Base-by-base conservation (phyloP, 2,329 filamentous ascomycete genomes). In the Bipolaris oryzae region DNA sequence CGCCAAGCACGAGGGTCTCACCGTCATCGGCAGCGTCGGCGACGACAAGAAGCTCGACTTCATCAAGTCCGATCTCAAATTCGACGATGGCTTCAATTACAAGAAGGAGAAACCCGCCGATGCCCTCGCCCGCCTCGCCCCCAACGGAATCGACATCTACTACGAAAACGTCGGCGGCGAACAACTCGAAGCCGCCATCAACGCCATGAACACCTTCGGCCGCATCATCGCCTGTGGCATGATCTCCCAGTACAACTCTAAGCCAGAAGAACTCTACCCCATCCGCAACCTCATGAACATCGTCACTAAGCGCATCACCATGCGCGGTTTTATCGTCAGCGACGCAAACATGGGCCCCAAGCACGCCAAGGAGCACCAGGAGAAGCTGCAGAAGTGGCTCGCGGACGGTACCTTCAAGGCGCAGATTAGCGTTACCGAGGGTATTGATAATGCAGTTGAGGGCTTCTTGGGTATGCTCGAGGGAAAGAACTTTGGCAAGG, bases 401-500 rank as follows among this genome's bases (percentile, higher is more conserved):
- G 81, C 83, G 34, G 90, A 95, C 4, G 91, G 89, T 11, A 86
- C 82, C 5, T 84, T 96, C 80, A 90, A 90, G 81, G 83, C 86
- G 47, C 87, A 88, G 77, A 80, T 89, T 59, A 80, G 84, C 67
- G 79, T 90, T 55, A 92, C 88, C 0, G 82, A 88, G 51, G 91
- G 91, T 18, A 92, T 96, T 57, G 92, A 96, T 59, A 87, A 90
- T 59, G 88, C 88, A 1, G 80, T 86, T 5, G 85, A 92, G 54
- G 92, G 89, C 0, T 82, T 96, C 58, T 77, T 94, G 11, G 89
- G 87, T 11, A 87, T 96, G 80, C 82, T 95, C 52, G 75, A 85
- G 69, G 92, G 92, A 45, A 84, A 89, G 76, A 96, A 96, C 80
- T 90, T 92, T 77, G 92, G 92, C 66, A 96, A 96, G 84, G 89